Percentiles rank a stretch among this genome's conserved stretches.
Evolutionary conservation across 140 eudicot species (phyloP).

Genomic region (Bidens hawaiensis): DNA sequence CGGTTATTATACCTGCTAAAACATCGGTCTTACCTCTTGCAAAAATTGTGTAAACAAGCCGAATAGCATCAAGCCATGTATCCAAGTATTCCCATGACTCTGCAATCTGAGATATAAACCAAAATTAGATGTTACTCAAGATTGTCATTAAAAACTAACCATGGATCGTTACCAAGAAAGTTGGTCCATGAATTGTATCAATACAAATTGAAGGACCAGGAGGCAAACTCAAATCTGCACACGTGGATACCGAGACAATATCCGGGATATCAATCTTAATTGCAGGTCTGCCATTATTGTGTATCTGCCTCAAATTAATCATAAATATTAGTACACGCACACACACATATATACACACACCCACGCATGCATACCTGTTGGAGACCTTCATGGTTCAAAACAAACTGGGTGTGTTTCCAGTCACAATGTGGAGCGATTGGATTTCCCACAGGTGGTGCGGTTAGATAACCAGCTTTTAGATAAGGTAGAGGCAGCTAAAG

Average conservation of each 20-base stretch:
- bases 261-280: too few relatives aligned
- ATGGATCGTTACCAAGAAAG: slow-evolving; percentile 55
- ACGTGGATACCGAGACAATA: slow-evolving; percentile 76
- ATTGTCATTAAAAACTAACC: not conserved
- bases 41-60: too few relatives aligned
- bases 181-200: slow-evolving; percentile 73
- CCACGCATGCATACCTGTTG: slow-evolving; percentile 44
- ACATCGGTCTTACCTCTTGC: too few relatives aligned
- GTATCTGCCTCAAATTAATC: too few relatives aligned
- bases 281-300: slow-evolving; percentile 29
- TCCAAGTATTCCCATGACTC: slow-evolving; percentile 96
- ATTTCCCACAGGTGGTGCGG: slow-evolving; percentile 82
- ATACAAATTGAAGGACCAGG: slow-evolving; percentile 90
- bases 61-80: too few relatives aligned
- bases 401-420: slow-evolving; percentile 81
- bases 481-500: slow-evolving; percentile 87
- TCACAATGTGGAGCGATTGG: slow-evolving; percentile 84
- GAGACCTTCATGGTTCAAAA: slow-evolving; percentile 85
- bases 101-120: slow-evolving; percentile 54
- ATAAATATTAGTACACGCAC: too few relatives aligned
- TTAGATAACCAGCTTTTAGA: slow-evolving; percentile 81
- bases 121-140: not conserved
- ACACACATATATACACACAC: too few relatives aligned
- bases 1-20: too few relatives aligned
- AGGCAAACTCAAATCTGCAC: slow-evolving; percentile 94